Base-by-base conservation (phyloP, 805 yeast species). In the Wickerhamiella azyma region DNA sequence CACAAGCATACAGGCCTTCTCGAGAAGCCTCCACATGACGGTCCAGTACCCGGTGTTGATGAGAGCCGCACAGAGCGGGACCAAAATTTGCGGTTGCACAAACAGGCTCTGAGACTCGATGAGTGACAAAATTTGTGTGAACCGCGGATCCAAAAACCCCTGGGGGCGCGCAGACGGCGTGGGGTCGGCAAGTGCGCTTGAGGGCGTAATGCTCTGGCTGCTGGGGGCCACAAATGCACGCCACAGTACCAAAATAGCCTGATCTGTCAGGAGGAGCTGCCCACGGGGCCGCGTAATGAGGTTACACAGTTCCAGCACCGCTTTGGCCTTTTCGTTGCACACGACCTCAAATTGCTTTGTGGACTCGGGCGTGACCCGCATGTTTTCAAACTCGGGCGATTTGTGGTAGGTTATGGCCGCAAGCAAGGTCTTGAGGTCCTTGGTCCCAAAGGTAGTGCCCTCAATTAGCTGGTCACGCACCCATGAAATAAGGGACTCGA, bases 11-110 rank as follows among this genome's bases (percentile, higher is more conserved):
- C 45, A 37, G 10, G 59, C 48, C n/a, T 49, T 47, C 18, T 53
- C 49, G 53, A 59, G 54, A 2, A 56, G 41, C 18, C 53, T 48
- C 66, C 66, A 64, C 39, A 64, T 60, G 18, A 55, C 46, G 24
- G 43, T 47, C 57, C 58, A 60, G 16, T 46, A 42, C 11, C 48
- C 50, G 13, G 52, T 54, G 41, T 58, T 59, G 14, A 56, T 55
- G 26, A 62, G 49, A 4, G 60, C 52, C 2, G 60, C 48, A 24
- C 63, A 49, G 14, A 54, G 47, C 51, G 61, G 49, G 4, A 53
- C 49, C 7, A 59, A 49, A 17, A 50, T 48, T 19, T 49, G 47
- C 17, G 50, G 28, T 33, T 48, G 48, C 16, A 39, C 30, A 9
- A 47, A 29, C 30, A 45, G 53, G n/a, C 37, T 35, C 43, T 43